These are phyloP conservation scores for Plasmodium blacklocki DNA, from an alignment of 169 alveolate genomes.

Conservation along the genomic window DNA sequence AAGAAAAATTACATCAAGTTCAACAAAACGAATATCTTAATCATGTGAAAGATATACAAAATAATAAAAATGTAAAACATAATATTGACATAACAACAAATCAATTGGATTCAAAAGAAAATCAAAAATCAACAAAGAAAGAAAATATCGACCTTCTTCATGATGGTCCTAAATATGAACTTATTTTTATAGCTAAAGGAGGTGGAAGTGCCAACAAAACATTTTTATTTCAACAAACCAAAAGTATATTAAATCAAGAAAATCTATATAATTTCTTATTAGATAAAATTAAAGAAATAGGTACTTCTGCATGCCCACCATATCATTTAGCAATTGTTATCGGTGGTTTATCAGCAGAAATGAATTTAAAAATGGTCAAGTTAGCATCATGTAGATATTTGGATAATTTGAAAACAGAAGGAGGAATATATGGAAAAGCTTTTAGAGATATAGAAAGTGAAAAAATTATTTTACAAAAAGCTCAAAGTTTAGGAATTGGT, in stretches of 20 bases:
- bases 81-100: neutral
- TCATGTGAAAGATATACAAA: neutral
- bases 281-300: constrained; percentile 86
- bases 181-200: constrained; percentile 90
- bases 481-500: constrained; percentile 90
- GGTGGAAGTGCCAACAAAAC: constrained; percentile 94
- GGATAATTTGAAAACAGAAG: constrained; percentile 88
- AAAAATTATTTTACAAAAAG: constrained; percentile 75
- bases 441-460: constrained; percentile 89
- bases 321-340: constrained; percentile 92
- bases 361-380: constrained; percentile 91
- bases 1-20: neutral
- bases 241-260: constrained; percentile 86
- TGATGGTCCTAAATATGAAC: constrained; percentile 83
- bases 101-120: neutral
- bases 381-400: constrained; percentile 89
- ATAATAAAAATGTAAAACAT: neutral
- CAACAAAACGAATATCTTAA: neutral
- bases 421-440: constrained; percentile 87
- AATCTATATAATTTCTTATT: constrained; percentile 82
- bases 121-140: neutral
- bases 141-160: neutral
- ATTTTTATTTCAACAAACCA: constrained; percentile 89
- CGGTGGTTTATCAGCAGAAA: constrained; percentile 92
- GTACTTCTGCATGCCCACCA: constrained; percentile 94